A percentile compares a stretch with the other conserved stretches of the same genome.
Evolutionary conservation across 345 rosid genomes (phyloP).

Genomic region (Gynandropsis gynandra): DNA sequence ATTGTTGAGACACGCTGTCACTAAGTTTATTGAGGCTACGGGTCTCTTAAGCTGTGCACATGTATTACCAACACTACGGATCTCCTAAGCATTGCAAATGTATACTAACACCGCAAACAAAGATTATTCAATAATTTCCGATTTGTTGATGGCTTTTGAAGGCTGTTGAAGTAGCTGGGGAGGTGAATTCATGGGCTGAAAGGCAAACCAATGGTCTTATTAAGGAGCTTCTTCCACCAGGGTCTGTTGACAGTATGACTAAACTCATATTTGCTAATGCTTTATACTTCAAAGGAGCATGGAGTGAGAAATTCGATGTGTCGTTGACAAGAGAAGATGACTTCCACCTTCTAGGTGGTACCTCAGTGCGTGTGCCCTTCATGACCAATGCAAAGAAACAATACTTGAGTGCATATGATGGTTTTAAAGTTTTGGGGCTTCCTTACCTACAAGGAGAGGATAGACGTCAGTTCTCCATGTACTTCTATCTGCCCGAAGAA

Average conservation of each 20-base stretch:
- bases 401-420: slow-evolving; percentile 33
- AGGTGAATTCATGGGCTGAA: slow-evolving; percentile 75
- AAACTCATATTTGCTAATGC: slow-evolving; percentile 68
- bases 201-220: slow-evolving; percentile 68
- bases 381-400: slow-evolving; percentile 79
- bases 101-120: no score
- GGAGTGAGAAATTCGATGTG: slow-evolving; percentile 59
- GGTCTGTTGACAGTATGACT: slow-evolving; percentile 46
- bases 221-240: slow-evolving; percentile 60
- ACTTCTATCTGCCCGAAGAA: slow-evolving; percentile 59
- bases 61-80: no score
- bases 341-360: slow-evolving; percentile 55
- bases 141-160: slow-evolving; percentile 19
- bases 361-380: slow-evolving; percentile 46
- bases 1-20: no score
- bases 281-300: slow-evolving; percentile 74
- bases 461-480: slow-evolving; percentile 59
- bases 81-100: no score
- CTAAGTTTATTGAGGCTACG: no score
- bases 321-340: slow-evolving; percentile 45
- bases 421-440: slow-evolving; percentile 68
- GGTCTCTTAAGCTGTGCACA: no score
- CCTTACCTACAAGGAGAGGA: slow-evolving; percentile 73
- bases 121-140: no score
- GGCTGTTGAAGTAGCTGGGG: slow-evolving; percentile 55